phyloP scores from a whole-genome alignment of 1,284 basidiomycete genomes.

The Leccinum cinnamomeum region DNA sequence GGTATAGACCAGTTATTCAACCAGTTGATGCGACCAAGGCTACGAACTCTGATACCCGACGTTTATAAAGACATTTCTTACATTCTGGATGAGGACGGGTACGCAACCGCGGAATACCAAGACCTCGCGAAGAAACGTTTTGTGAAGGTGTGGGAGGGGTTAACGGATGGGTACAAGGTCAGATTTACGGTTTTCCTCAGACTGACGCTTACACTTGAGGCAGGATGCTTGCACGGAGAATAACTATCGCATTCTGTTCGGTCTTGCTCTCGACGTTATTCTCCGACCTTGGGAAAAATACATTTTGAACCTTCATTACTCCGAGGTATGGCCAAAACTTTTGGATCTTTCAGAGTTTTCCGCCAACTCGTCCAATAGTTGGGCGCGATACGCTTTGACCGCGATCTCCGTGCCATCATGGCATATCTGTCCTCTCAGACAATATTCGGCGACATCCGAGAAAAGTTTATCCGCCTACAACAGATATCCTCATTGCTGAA shows the following conservation, averaged over 20 bases:
- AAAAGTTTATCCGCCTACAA: slow-evolving; percentile 89
- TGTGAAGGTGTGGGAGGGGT: slow-evolving; percentile 78
- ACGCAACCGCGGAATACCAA: slow-evolving; percentile 80
- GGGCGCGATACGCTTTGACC: slow-evolving; percentile 96
- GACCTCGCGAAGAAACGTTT: slow-evolving; percentile 89
- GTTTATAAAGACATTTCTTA: slow-evolving; percentile 91
- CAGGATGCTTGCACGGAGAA: slow-evolving; percentile 83
- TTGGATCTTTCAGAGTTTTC: background rate
- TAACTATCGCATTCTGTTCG: slow-evolving; percentile 87
- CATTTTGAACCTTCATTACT: slow-evolving; percentile 79
- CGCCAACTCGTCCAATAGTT: slow-evolving; percentile 52
- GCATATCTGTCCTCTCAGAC: slow-evolving; percentile 85
- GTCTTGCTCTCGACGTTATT: slow-evolving; percentile 81
- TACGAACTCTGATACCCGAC: slow-evolving; percentile 83
- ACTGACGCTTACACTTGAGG: slow-evolving; percentile 7
- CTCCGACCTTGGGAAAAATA: slow-evolving; percentile 94
- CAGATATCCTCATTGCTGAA: slow-evolving; percentile 94
- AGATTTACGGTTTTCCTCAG: slow-evolving; percentile 15
- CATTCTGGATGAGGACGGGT: slow-evolving; percentile 85
- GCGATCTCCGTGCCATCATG: slow-evolving; percentile 84
- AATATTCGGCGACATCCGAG: slow-evolving; percentile 82
- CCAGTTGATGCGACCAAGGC: slow-evolving; percentile 82
- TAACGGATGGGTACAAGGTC: slow-evolving; percentile 86
- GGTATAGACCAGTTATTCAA: slow-evolving; percentile 95
- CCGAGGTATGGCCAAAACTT: slow-evolving; percentile 60